Base-by-base conservation (phyloP, 1,284 basidiomycete genomes). In the Hemileia vastatrix region DNA sequence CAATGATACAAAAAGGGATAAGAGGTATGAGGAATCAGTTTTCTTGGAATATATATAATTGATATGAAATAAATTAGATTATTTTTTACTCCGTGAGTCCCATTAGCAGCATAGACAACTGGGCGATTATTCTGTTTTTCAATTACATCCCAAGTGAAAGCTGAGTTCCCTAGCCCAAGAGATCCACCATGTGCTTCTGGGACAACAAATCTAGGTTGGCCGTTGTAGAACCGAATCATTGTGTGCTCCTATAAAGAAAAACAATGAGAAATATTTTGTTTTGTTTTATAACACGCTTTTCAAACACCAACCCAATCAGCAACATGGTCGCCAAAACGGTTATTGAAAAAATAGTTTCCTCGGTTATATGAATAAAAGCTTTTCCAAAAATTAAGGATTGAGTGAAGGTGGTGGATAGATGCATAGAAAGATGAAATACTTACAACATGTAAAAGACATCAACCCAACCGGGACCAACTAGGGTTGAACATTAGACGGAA, bases 381-480 rank as follows among this genome's bases (percentile, higher is more conserved):
- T 40, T 21, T 43, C 9, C 9, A 55, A 32, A 19, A 23, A 5
- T 54, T 18, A 31, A 18, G 15, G 27, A 15, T 43, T 21, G 19
- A 54, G 40, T 18, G 1, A n/a, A 32, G 40, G 11, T 36, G n/a
- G n/a, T n/a, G n/a, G n/a, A n/a, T n/a, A n/a, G n/a, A n/a, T n/a
- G n/a, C n/a, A n/a, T n/a, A n/a, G n/a, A n/a, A n/a, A n/a, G 18
- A 19, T 31, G 8, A 15, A 13, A 2, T 27, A 24, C 55, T 48
- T n/a, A 57, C 55, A 59, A 59, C 52, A 59, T 9, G 44, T 59
- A 59, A 44, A 59, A 59, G n/a, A 59, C 57, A 24, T 59, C 57
- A 2, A 59, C 57, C 48, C 49, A 59, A 6, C 57, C 57, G 5
- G 57, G 49, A n/a, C 57, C 57, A 21, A 59, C 57, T 57, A 11